Base-by-base conservation (phyloP, 1,284 basidiomycete genomes). In the Sporisorium reilianum region DNA sequence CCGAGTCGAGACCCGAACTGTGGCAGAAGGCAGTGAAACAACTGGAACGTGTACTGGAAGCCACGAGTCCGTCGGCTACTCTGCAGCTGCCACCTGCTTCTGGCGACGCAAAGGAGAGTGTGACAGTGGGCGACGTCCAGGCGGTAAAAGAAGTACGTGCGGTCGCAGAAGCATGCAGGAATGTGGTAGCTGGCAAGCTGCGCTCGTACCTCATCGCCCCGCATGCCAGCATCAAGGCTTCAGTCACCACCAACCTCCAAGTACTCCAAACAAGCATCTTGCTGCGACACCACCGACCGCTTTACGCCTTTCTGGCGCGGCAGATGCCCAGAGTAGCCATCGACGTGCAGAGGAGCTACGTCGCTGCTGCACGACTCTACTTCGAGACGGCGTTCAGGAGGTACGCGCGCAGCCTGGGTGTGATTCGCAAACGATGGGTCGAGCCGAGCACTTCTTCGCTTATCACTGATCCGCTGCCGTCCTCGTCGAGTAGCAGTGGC, bases 341-440 rank as follows among this genome's bases (percentile, higher is more conserved):
- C 66, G 96, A 98, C 85, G 88, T 99, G 22, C 94, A 96, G 85
- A 88, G 93, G 50, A 91, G 92, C 5, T 99, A 99, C 83, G 87
- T 92, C 32, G 89, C 89, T 46, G 90, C 92, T 12, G 92, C 93
- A 5, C 89, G 95, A 22, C 89, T 93, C 20, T 99, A 97, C 84
- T 98, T 95, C 73, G 97, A 99, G 86, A 98, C 97, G 18, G 94
- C 92, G 0, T 95, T 99, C 82, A 87, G 97, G 64, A 87, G 97
- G 51, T 99, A 99, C 84, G 89, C 91, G 28, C 88, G 97, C 32
- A 91, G 71, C 49, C 49, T 83, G 0, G 64, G 60, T 12, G 60
- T 62, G 5, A 42, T 73, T 9, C 30, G 77, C 5, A 62, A 77
- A 22, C 42, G 77, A 8, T 80, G 79, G 79, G 28, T 3, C 20